Percentiles rank a stretch among this genome's conserved stretches.
These are phyloP conservation scores for Otatea glauca DNA, from an alignment of 176 grass and related monocot genomes.

Conservation along the genomic window DNA sequence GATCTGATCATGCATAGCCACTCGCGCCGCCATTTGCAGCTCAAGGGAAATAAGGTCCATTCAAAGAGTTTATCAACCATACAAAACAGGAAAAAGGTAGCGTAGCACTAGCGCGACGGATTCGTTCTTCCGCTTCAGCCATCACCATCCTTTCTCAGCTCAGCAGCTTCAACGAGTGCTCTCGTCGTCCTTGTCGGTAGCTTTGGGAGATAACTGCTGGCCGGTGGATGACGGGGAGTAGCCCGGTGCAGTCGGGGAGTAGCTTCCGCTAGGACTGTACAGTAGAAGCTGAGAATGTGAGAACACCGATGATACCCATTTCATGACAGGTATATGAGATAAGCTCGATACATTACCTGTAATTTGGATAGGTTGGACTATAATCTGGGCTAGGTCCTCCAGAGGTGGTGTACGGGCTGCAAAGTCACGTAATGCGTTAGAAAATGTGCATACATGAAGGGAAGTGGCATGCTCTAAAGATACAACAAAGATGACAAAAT, in stretches of 20 bases:
- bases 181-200: conserved; percentile 57
- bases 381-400: no score
- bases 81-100: not conserved
- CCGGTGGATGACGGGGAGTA: conserved; percentile 78
- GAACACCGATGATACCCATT: no score
- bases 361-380: no score
- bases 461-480: no score
- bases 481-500: no score
- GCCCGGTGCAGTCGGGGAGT: conserved; percentile 85
- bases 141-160: not conserved
- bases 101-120: not conserved
- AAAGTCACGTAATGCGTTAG: no score
- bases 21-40: conserved; percentile 30
- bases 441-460: no score
- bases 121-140: not conserved
- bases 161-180: conserved; percentile 38
- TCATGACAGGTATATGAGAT: no score
- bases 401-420: no score
- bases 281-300: conserved; percentile 11
- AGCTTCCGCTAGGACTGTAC: conserved; percentile 85
- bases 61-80: not conserved
- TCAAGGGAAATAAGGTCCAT: not conserved
- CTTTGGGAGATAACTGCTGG: conserved; percentile 65
- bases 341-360: no score
- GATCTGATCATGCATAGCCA: not conserved